phyloP scores from a whole-genome alignment of 2,329 filamentous ascomycete species.

The Exophiala bonariae region DNA sequence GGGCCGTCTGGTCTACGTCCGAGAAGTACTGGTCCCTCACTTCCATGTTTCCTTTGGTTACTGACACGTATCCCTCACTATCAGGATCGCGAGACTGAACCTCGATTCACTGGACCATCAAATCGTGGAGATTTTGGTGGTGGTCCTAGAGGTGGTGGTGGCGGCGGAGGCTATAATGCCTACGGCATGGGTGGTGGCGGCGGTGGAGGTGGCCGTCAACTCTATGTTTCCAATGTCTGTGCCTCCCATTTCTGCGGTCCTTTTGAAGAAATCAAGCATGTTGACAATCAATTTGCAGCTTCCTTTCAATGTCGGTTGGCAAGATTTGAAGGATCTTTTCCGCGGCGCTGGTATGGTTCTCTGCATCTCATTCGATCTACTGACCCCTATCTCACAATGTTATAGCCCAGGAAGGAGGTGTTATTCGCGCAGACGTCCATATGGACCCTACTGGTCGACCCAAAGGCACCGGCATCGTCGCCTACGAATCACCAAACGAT shows the following conservation, averaged over 20 bases:
- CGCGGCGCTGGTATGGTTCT: conserved; percentile 83
- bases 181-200: conserved; percentile 45
- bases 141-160: conserved; percentile 40
- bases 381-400: conserved; percentile 18
- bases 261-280: conserved; percentile 31
- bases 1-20: conserved; percentile 97
- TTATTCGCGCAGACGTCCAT: conserved; percentile 95
- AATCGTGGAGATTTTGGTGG: conserved; percentile 50
- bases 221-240: conserved; percentile 98
- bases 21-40: conserved; percentile 66
- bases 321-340: conserved; percentile 98
- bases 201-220: conserved; percentile 72
- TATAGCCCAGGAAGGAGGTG: conserved; percentile 62
- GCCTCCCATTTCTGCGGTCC: conserved; percentile 35
- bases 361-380: conserved; percentile 18
- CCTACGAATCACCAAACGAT: conserved; percentile 92
- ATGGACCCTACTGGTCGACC: conserved; percentile 86
- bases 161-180: conserved; percentile 56
- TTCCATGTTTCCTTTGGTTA: conserved; percentile 2
- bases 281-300: conserved; percentile 63
- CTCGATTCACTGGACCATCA: conserved; percentile 82
- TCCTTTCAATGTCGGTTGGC: conserved; percentile 96
- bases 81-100: conserved; percentile 95
- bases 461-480: conserved; percentile 95
- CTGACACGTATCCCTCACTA: conserved; percentile 4